These are phyloP conservation scores for Syncephalastrum monosporum DNA, from an alignment of 371 early-diverging fungal genomes.

Conservation along the genomic window DNA sequence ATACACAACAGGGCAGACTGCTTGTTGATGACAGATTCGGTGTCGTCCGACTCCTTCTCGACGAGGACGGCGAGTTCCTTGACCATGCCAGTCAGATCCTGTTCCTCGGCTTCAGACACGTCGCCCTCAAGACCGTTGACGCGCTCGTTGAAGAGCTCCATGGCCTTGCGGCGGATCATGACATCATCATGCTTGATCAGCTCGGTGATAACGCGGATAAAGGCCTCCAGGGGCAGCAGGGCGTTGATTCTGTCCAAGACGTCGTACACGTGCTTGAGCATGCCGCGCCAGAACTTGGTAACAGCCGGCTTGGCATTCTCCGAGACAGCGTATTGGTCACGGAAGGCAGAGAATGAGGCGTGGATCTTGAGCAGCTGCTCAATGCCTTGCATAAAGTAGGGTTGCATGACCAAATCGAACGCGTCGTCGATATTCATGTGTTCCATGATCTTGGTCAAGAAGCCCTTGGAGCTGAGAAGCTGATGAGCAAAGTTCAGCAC, in stretches of 20 bases:
- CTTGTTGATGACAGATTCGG: constrained; percentile 65
- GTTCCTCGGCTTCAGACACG: constrained; percentile 41
- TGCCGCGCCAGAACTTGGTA: constrained; percentile 61
- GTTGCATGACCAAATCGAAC: constrained; percentile 42
- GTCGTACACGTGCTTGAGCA: constrained; percentile 64
- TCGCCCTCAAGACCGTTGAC: constrained; percentile 51
- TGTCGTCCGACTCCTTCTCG: constrained; percentile 41
- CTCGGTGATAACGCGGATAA: constrained; percentile 66
- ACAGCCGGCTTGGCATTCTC: constrained; percentile 33
- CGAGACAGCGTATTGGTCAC: constrained; percentile 35
- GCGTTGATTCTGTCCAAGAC: constrained; percentile 77
- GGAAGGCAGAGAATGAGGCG: constrained; percentile 50
- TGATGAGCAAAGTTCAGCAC: constrained; percentile 68
- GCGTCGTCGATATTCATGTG: constrained; percentile 37
- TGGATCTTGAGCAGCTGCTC: constrained; percentile 51
- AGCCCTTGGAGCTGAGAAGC: constrained; percentile 63
- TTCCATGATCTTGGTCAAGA: constrained; percentile 57
- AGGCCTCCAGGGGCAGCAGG: constrained; percentile 71
- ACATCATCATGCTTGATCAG: constrained; percentile 69
- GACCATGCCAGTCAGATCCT: constrained; percentile 46
- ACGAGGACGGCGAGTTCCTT: constrained; percentile 45
- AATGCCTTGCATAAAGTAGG: constrained; percentile 53
- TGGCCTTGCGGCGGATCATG: constrained; percentile 77
- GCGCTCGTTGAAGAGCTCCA: constrained; percentile 75
- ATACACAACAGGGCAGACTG: constrained; percentile 83